Base-by-base conservation (phyloP, 495 filamentous ascomycete species). In the Aspergillus coremiiformis region DNA sequence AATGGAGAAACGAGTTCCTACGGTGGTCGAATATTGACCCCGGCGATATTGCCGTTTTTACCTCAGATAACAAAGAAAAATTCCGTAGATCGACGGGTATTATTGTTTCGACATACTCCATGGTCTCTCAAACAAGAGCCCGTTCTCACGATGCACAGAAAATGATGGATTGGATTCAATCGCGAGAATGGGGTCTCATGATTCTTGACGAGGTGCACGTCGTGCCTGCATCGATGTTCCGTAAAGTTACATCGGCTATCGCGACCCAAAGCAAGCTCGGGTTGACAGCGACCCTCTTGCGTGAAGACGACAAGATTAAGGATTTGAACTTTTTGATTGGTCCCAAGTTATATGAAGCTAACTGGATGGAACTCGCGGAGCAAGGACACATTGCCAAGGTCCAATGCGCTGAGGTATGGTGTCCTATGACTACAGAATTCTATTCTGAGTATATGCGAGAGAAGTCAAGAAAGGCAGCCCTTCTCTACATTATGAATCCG, bases 201-300 rank as follows among this genome's bases (percentile, higher is more conserved):
- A 88, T 99, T 54, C 79, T 97, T 5, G 93, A 99, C 66, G 93
- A 99, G 66, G 93, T 99, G 30, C 93, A 99, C 77, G 94, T 99
- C 59, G 93, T 96, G 21, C 93, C 93, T 2, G 94, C 93, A 2
- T 84, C 87, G 39, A 94, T 99, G 70, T 99, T 99, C 70, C 78
- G 94, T 58, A 87, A 88, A 58, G 92, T 96, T 54, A 94, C 92
- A 7, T 86, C 89, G 26, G 81, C 82, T 10, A 91, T 99, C 63
- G 90, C 90, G 52, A 88, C 90, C 5, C 93, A 99, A 66, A 88
- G 87, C 49, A 99, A 99, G 64, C 81, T 99, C n/a, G 93, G 93
- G 27, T 75, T 99, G 22, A 99, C 93, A 0, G 93, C 93, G 9
- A 99, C 94, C 0, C 68, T 99, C 14, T 83, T 99, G 9, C 79